Evolutionary conservation across 306 rosid species (phyloP), one percentile per base, ranked within the genome.

Genomic region (Adenanthera pavonina): DNA sequence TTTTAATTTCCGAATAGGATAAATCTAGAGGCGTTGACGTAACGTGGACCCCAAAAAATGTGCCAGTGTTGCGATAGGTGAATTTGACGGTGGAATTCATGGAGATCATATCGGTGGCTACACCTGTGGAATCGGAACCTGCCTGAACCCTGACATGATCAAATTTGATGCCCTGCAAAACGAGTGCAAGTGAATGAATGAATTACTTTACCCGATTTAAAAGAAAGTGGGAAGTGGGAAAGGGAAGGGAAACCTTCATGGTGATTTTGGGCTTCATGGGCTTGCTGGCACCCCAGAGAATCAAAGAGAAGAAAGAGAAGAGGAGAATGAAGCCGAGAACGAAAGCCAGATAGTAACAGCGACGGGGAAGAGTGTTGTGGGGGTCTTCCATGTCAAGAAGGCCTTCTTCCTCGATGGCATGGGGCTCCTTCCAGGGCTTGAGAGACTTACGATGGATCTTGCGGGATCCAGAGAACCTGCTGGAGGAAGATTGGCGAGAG

Each of bases 11-110:
- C 8, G 92, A 91, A 80, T 86, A 95, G 52, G 87, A 79, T 8
- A 95, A 92, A 88, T 91, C 95, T 16, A 93, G 49, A 16, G 99
- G 92, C 2, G 93, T 89, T 17, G 97, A 78, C 1, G 90, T 68
- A 59, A 93, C 99, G 51, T 95, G 99, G 67, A 95, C 94, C 12
- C 99, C 99, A 72, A 95, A 95, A 79, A 95, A 95, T 0, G 99
- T 91, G 60, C 99, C 99, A 0, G 91, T 95, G 85, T 93, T 95
- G 3, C 90, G 94, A 69, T 89, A 95, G 0, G 87, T 95, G 89
- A 95, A 80, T 68, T 70, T 95, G 7, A 95, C 88, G 0, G 97
- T 91, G 17, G 97, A 88, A 52, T 95, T 95, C 69, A 95, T 75
- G 7, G 95, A 84, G 84, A 94, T 92, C 99, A 95, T 95, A 56